Conservation (phyloP, 495 filamentous ascomycete genomes). For the Aspergillus avenaceus region DNA sequence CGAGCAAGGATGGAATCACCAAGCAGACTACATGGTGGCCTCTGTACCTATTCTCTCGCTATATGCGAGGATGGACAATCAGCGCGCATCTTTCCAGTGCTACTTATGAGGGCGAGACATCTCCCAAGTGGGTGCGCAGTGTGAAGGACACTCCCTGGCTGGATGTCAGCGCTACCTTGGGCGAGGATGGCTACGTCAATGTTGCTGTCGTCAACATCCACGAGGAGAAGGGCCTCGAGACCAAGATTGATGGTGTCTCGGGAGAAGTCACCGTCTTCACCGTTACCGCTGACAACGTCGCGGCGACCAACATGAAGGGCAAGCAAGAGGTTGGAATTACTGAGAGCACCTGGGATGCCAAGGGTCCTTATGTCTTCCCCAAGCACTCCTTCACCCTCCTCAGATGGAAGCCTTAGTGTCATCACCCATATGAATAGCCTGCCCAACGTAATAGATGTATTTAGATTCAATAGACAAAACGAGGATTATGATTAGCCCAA, state of each 20-base stretch:
- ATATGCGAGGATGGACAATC: slow-evolving; percentile 69
- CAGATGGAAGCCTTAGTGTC: slow-evolving; percentile 54
- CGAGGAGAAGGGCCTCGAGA: slow-evolving; percentile 53
- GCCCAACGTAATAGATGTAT: no score
- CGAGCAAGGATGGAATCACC: slow-evolving; percentile 54
- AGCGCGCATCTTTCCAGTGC: slow-evolving; percentile 54
- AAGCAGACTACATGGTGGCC: slow-evolving; percentile 81
- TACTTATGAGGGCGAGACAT: slow-evolving; percentile 60
- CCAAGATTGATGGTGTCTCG: slow-evolving; percentile 49
- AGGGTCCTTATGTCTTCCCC: slow-evolving; percentile 54
- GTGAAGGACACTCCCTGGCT: slow-evolving; percentile 65
- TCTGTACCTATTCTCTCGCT: slow-evolving; percentile 63
- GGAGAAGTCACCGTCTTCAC: slow-evolving; percentile 51
- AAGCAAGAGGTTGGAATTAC: slow-evolving; percentile 55
- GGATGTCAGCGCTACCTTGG: slow-evolving; percentile 63
- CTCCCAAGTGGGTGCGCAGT: slow-evolving; percentile 60
- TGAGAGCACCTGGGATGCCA: slow-evolving; percentile 59
- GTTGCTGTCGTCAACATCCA: slow-evolving; percentile 68
- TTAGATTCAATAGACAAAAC: no score
- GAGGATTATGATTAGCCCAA: no score
- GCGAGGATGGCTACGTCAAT: slow-evolving; percentile 57
- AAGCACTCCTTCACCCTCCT: slow-evolving; percentile 65
- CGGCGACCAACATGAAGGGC: slow-evolving; percentile 55
- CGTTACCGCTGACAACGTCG: slow-evolving; percentile 52
- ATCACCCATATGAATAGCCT: background rate